Percentiles rank a stretch among this genome's conserved stretches.
phyloP scores from a whole-genome alignment of 1,284 basidiomycete genomes.

The Boletus mariae region DNA sequence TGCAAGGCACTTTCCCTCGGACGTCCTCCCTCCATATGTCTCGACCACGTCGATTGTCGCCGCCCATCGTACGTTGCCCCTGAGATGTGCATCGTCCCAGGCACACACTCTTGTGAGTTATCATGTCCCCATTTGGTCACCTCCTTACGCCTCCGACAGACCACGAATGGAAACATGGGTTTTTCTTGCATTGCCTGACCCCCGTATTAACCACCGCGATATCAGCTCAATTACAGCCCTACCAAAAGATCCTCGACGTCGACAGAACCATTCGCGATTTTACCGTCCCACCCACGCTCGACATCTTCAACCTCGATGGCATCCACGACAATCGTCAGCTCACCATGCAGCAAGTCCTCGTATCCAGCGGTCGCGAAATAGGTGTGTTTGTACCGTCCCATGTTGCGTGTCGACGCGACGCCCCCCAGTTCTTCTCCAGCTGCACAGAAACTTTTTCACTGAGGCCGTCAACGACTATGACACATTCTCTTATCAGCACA shows the following conservation, averaged over 20 bases:
- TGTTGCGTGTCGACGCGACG: constrained; percentile 8
- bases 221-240: constrained; percentile 54
- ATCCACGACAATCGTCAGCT: constrained; percentile 46
- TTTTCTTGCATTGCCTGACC: constrained; percentile 61
- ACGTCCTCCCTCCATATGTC: constrained; percentile 66
- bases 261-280: constrained; percentile 62
- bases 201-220: constrained; percentile 66
- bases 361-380: constrained; percentile 64
- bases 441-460: constrained; percentile 73
- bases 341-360: constrained; percentile 67
- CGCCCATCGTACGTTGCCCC: constrained; percentile 56
- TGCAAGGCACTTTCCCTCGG: constrained; percentile 72
- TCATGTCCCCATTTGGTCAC: constrained; percentile 10
- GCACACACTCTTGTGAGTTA: constrained; percentile 62
- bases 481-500: constrained; percentile 59
- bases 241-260: constrained; percentile 53
- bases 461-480: constrained; percentile 60
- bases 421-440: constrained; percentile 58
- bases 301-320: constrained; percentile 42
- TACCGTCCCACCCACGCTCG: constrained; percentile 52
- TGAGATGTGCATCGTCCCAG: constrained; percentile 53
- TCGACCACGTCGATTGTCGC: constrained; percentile 65
- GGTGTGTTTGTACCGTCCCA: constrained; percentile 39
- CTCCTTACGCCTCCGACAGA: constrained; percentile 39
- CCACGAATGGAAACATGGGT: constrained; percentile 71